phyloP scores from a whole-genome alignment of 2,329 filamentous ascomycete species.

The Beauveria sp. region DNA sequence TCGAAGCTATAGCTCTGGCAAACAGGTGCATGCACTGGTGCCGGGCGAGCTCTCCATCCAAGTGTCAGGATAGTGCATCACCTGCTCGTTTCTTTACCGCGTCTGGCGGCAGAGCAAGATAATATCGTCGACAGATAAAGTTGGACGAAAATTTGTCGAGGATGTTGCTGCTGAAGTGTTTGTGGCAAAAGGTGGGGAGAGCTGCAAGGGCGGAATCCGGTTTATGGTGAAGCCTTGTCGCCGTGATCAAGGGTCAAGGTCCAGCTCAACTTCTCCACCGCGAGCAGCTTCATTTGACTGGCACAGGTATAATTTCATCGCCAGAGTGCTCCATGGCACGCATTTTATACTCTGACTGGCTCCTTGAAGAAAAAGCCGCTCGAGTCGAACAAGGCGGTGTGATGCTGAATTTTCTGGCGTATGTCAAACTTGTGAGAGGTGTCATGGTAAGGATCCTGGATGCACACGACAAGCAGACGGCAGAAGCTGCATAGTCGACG shows the following conservation, averaged over 20 bases:
- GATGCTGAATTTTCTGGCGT: slow-evolving; percentile 13
- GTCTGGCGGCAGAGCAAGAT: not conserved
- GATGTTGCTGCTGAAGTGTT: not conserved
- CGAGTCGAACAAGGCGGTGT: not conserved
- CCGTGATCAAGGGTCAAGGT: not conserved
- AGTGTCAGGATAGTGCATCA: not conserved
- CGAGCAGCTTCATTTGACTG: not conserved
- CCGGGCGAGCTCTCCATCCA: not conserved
- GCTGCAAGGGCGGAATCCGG: not conserved
- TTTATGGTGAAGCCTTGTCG: not conserved
- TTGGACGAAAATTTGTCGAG: not conserved
- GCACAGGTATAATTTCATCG: too few relatives aligned
- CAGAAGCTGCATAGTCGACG: slow-evolving; percentile 29
- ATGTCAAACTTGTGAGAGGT: slow-evolving; percentile 34
- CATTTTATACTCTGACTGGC: not conserved
- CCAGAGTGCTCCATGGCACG: too few relatives aligned
- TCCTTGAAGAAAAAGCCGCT: not conserved
- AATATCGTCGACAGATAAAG: not conserved
- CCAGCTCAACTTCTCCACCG: not conserved
- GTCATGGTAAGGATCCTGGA: slow-evolving; percentile 39
- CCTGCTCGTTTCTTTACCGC: not conserved
- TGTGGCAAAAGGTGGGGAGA: slow-evolving; percentile 9
- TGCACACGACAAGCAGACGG: slow-evolving; percentile 33
- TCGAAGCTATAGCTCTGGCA: not conserved
- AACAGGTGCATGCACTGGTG: not conserved